Conservation (phyloP, 441 rosid species). For the Melastoma candidum region DNA sequence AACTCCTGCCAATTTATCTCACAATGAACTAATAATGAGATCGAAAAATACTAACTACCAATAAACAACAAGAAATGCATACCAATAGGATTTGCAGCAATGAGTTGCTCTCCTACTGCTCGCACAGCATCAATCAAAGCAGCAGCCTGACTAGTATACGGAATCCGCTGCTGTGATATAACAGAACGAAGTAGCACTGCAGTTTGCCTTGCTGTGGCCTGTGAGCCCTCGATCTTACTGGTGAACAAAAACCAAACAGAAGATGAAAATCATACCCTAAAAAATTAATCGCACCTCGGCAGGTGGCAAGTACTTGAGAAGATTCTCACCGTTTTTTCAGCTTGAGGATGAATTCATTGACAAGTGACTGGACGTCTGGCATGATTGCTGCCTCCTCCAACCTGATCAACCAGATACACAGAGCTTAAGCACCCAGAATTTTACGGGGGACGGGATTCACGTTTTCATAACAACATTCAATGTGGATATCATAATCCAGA, state of each 20-base stretch:
- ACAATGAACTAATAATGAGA: too few relatives aligned
- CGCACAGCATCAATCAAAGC: slow-evolving; percentile 75
- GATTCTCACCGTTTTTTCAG: slow-evolving; percentile 60
- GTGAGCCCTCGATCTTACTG: slow-evolving; percentile 96
- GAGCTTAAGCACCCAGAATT: too few relatives aligned
- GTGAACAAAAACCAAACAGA: neutral
- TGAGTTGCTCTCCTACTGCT: slow-evolving; percentile 74
- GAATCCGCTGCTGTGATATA: slow-evolving; percentile 81
- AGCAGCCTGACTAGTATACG: slow-evolving; percentile 70
- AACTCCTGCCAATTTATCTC: too few relatives aligned
- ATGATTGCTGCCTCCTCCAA: slow-evolving; percentile 26
- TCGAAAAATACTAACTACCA: too few relatives aligned
- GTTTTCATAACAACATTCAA: too few relatives aligned
- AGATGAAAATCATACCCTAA: too few relatives aligned
- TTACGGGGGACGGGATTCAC: too few relatives aligned
- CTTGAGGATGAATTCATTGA: slow-evolving; percentile 68
- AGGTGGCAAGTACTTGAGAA: too few relatives aligned
- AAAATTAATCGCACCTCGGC: too few relatives aligned
- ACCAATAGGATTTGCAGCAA: slow-evolving; percentile 96
- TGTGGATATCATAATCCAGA: too few relatives aligned
- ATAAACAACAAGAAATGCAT: slow-evolving; percentile 13
- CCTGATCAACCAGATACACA: too few relatives aligned
- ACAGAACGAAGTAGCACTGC: slow-evolving; percentile 80
- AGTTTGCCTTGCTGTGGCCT: slow-evolving; percentile 79
- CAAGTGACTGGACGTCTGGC: slow-evolving; percentile 79